A percentile compares a stretch with the other conserved stretches of the same genome.
Evolutionary conservation across 805 yeast species (phyloP).

Genomic region (Isabelozyma rhagii): DNA sequence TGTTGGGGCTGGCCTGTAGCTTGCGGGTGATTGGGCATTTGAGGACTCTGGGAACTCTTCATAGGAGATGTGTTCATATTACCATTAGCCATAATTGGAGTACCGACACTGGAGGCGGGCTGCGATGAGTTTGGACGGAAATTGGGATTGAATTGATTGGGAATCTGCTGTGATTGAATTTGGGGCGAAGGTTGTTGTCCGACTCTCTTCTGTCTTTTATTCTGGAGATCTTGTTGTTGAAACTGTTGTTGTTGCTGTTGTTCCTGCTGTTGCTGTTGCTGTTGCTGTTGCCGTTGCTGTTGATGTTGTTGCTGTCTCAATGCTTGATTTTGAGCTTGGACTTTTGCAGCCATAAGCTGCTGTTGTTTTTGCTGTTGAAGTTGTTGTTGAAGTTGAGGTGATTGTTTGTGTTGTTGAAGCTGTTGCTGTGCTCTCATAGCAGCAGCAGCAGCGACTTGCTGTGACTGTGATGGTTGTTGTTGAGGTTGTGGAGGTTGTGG

Average conservation of each 20-base stretch:
- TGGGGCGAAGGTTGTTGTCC: slow-evolving; percentile 9
- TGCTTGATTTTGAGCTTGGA: slow-evolving; percentile 15
- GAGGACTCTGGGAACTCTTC: slow-evolving; percentile 5
- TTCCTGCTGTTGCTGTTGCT: slow-evolving; percentile 7
- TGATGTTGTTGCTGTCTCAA: slow-evolving; percentile 9
- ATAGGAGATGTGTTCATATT: neutral
- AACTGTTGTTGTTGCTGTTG: slow-evolving; percentile 2
- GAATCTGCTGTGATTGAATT: slow-evolving; percentile 9
- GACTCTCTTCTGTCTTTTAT: slow-evolving; percentile 3
- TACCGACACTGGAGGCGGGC: slow-evolving; percentile 9
- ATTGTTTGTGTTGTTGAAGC: slow-evolving; percentile 11
- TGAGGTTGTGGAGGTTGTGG: slow-evolving; percentile 11
- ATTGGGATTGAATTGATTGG: slow-evolving; percentile 4
- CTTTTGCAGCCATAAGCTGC: slow-evolving; percentile 4
- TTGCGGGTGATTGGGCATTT: slow-evolving; percentile 19
- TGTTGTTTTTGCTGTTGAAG: slow-evolving; percentile 19
- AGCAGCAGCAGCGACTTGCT: slow-evolving; percentile 12
- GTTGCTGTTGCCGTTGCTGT: slow-evolving; percentile 9
- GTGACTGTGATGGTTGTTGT: slow-evolving; percentile 6
- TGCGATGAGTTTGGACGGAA: slow-evolving; percentile 10
- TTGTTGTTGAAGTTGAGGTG: slow-evolving; percentile 1
- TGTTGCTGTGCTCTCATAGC: slow-evolving; percentile 27
- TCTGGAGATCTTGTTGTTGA: neutral
- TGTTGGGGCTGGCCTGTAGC: slow-evolving; percentile 8
- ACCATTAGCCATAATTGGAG: slow-evolving; percentile 14